Evolutionary conservation across 2,329 filamentous ascomycete genomes (phyloP), one percentile per base, ranked within the genome.

Genomic region (Ilyonectria destructans): DNA sequence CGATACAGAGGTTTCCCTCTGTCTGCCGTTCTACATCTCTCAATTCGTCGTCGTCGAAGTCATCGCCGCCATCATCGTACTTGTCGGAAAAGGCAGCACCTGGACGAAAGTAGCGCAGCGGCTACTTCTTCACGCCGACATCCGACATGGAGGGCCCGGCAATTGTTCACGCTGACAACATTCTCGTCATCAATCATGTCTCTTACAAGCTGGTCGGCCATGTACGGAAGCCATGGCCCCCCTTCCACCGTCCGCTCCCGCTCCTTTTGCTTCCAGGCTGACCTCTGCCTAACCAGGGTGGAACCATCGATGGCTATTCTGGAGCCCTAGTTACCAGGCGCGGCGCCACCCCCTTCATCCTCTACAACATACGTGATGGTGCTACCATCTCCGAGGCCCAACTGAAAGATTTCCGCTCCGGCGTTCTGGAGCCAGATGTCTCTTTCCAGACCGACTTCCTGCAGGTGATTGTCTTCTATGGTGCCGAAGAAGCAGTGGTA

Each of bases 391-490:
- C 40, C 40, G 40, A 43, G 10, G 17, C 40, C 40, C 17, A 43
- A 9, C 43, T 46, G 2, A 2, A 46, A 10, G 43, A 21, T n/a
- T 52, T 52, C 29, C 49, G 49, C 26, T 17, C 49, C 15, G n/a
- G 29, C n/a, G 23, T 52, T 33, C 49, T 46, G 37, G 49, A 54
- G 35, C 31, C 31, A 15, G 48, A 62, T 33, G 33, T 21, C 33
- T 26, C 43, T 35, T 59, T 48, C 43, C 57, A 49, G 37, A 21
- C 57, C 29, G 23, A 15, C n/a, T 49, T 59, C 26, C 40, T 46
- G 21, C 19, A 17, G n/a, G 15, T 29, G 17, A 33, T 59, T 12
- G 40, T 49, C 13, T 59, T 59, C 26, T 49, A 59, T 23, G 43
- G 57, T 6, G 29, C 19, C 43, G 43, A 46, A 12, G 43, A 46